Evolutionary conservation across 2,329 filamentous ascomycete genomes (phyloP), one percentile per base, ranked within the genome.

Genomic region (Alternaria hordeiaustralica): DNA sequence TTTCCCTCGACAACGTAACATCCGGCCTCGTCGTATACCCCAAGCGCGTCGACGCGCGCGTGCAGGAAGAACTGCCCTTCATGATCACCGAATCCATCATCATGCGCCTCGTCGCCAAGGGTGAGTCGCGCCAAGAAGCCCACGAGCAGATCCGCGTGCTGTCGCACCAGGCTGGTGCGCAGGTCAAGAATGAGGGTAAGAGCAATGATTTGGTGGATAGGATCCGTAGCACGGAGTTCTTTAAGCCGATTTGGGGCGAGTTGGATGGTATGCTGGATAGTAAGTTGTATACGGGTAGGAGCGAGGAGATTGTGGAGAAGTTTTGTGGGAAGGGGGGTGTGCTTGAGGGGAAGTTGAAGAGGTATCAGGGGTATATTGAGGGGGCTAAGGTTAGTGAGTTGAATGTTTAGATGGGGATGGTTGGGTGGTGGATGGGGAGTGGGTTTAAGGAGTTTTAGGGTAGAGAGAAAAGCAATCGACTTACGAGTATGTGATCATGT

Each of bases 121-220:
- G 92, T 30, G 86, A 84, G 26, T 92, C 88, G 10, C 84, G 93
- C 55, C 93, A 96, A 78, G 92, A 94, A 59, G 91, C 92, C 1
- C 94, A 97, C 80, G 94, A 97, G 82, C 84, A 95, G 80, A 94
- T 97, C 73, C 90, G 80, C 58, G 91, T 97, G 2, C 86, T 97
- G 47, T 92, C 87, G 3, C 91, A 94, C 82, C 84, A 96, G 81
- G 92, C 93, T 0, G 87, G 86, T 46, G 84, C 85, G 30, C 88
- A 90, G 11, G 90, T 93, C 44, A 92, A 92, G 83, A 86, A 88
- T 72, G 83, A 91, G 79, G 92, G 92, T 36, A 88, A 89, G 71
- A 83, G 87, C 58, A 97, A 97, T 75, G 93, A 97, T 77, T 85
- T 97, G 3, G 88, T 97, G 13, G 89, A 92, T 66, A 84, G 94